phyloP scores from a whole-genome alignment of 225 moss, liverwort and hornwort genomes.

The Pseudoscleropodium purum region DNA sequence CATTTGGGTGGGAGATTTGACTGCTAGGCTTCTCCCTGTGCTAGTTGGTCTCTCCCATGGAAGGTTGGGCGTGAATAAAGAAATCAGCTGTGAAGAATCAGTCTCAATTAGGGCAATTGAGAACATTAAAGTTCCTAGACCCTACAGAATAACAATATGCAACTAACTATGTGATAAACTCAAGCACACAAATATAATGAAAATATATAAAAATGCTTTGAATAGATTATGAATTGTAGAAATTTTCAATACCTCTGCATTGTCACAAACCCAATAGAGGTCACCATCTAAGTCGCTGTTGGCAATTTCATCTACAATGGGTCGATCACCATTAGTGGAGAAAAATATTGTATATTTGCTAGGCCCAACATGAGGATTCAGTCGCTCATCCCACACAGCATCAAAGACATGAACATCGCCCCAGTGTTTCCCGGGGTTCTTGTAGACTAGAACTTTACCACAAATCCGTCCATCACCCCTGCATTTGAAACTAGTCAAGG shows the following conservation, averaged over 20 bases:
- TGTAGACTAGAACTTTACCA: background rate
- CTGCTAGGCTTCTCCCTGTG: background rate
- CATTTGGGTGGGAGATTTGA: background rate
- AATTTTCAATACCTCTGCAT: conserved; percentile 18
- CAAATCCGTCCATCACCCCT: conserved; percentile 28
- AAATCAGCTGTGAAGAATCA: background rate
- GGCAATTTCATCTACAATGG: conserved; percentile 30
- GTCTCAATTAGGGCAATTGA: background rate
- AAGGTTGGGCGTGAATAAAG: background rate
- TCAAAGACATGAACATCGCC: background rate
- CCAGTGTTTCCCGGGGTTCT: background rate
- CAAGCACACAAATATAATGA: background rate
- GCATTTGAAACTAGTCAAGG: background rate
- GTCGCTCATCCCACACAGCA: background rate
- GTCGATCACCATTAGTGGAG: background rate
- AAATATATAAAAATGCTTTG: too few species aligned
- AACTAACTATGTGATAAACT: background rate
- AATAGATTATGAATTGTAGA: too few species aligned
- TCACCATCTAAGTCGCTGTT: conserved; percentile 49
- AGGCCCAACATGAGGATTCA: background rate
- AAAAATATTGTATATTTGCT: background rate
- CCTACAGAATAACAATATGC: background rate
- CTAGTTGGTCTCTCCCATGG: background rate
- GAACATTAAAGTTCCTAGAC: background rate
- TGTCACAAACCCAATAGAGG: conserved; percentile 35